A percentile compares a stretch with the other conserved stretches of the same genome.
These are phyloP conservation scores for Phytophthora tubulina DNA, from an alignment of 352 stramenopile species.

Conservation along the genomic window DNA sequence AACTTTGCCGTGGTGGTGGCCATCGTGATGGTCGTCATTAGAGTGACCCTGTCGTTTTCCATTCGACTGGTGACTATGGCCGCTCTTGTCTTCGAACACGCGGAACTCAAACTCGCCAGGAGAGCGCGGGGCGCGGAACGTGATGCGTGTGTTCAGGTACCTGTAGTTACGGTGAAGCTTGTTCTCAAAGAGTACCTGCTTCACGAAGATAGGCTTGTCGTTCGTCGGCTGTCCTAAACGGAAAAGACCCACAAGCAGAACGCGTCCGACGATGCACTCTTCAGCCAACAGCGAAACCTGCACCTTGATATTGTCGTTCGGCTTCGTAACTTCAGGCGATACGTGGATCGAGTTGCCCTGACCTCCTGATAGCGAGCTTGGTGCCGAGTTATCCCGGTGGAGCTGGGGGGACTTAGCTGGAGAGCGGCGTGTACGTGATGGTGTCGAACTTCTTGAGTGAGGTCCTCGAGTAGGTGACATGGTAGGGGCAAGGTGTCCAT, in stretches of 20 bases:
- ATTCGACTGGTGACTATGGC: slow-evolving; percentile 41
- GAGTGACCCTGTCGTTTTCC: slow-evolving; percentile 35
- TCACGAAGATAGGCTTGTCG: slow-evolving; percentile 87
- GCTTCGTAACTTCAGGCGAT: slow-evolving; percentile 69
- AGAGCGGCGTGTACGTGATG: slow-evolving; percentile 46
- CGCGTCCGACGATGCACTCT: slow-evolving; percentile 64
- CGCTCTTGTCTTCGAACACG: slow-evolving; percentile 78
- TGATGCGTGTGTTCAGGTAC: slow-evolving; percentile 81
- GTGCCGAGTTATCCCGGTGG: slow-evolving; percentile 42
- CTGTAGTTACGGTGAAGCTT: slow-evolving; percentile 73
- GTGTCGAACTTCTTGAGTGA: slow-evolving; percentile 40
- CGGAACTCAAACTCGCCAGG: slow-evolving; percentile 87
- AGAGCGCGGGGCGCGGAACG: slow-evolving; percentile 80
- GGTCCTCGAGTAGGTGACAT: slow-evolving; percentile 31
- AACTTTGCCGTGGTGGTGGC: slow-evolving; percentile 39
- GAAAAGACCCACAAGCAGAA: slow-evolving; percentile 84
- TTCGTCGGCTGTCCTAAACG: slow-evolving; percentile 77
- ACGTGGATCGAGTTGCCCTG: slow-evolving; percentile 52
- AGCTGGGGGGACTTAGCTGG: slow-evolving; percentile 53
- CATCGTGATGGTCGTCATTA: slow-evolving; percentile 45
- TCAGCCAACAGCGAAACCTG: slow-evolving; percentile 70
- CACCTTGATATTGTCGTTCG: slow-evolving; percentile 85
- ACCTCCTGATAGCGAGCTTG: slow-evolving; percentile 34
- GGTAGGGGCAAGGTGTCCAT: slow-evolving; percentile 18
- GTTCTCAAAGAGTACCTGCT: slow-evolving; percentile 86